These are phyloP conservation scores for Erodium moschatum DNA, from an alignment of 441 rosid genomes.

Conservation along the genomic window DNA sequence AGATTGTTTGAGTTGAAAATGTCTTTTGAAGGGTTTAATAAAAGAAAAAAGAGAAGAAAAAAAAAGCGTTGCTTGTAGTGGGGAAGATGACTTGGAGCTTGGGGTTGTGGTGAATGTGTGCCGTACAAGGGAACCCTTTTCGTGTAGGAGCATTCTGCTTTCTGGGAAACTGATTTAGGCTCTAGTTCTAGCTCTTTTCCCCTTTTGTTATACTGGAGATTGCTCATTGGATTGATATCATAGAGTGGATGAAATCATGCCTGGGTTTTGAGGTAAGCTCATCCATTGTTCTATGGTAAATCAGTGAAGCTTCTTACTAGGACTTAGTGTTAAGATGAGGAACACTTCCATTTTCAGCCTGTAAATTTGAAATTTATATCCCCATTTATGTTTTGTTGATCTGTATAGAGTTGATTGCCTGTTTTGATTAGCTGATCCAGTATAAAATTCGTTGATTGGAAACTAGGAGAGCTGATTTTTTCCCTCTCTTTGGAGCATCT, in stretches of 20 bases:
- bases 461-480: slow-evolving; percentile 18
- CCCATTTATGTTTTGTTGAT: background rate
- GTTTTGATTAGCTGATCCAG: background rate
- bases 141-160: slow-evolving; percentile 9
- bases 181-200: background rate
- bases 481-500: background rate
- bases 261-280: background rate
- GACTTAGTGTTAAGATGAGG: background rate
- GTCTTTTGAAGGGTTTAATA: slow-evolving; percentile 1
- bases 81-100: slow-evolving; percentile 20
- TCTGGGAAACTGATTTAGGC: background rate
- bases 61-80: slow-evolving; percentile 24
- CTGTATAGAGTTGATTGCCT: background rate
- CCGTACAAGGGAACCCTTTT: slow-evolving; percentile 30
- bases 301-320: background rate
- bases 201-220: background rate
- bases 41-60: background rate
- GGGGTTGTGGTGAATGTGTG: slow-evolving; percentile 32
- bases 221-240: background rate
- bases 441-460: background rate
- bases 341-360: background rate
- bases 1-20: background rate
- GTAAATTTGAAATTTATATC: background rate
- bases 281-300: background rate
- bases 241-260: background rate